phyloP scores from a whole-genome alignment of 2,329 filamentous ascomycete genomes.

The Calonectria naviculata region DNA sequence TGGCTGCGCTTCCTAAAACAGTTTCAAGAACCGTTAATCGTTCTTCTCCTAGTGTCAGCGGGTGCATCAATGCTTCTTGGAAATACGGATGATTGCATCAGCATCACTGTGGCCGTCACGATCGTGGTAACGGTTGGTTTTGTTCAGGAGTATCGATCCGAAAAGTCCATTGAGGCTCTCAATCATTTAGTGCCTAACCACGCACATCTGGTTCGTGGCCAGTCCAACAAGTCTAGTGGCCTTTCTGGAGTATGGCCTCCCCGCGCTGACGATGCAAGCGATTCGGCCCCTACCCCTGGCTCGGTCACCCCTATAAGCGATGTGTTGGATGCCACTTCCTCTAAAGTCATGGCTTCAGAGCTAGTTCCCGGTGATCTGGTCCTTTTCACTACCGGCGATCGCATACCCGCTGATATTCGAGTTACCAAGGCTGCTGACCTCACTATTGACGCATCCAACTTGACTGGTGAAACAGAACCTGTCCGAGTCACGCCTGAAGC shows the following conservation, averaged over 20 bases:
- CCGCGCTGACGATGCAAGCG: conserved; percentile 54
- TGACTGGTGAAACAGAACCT: conserved; percentile 96
- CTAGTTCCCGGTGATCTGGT: conserved; percentile 94
- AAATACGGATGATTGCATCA: conserved; percentile 94
- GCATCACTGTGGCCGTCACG: conserved; percentile 94
- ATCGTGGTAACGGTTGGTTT: conserved; percentile 98
- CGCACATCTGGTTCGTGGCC: conserved; percentile 87
- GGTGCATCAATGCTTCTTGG: conserved; percentile 89
- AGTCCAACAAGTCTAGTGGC: conserved; percentile 48
- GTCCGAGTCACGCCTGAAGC: conserved; percentile 81
- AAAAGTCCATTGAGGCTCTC: conserved; percentile 95
- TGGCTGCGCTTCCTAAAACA: conserved; percentile 97
- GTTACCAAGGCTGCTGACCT: conserved; percentile 92
- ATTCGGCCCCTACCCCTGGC: conserved; percentile 56
- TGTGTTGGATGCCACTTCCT: conserved; percentile 77
- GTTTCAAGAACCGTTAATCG: conserved; percentile 94
- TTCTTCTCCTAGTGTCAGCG: conserved; percentile 91
- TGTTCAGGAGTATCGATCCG: conserved; percentile 96
- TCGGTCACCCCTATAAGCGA: conserved; percentile 70
- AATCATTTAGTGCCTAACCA: conserved; percentile 95
- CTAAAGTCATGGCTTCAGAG: conserved; percentile 86
- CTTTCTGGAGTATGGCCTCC: conserved; percentile 59
- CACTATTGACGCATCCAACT: conserved; percentile 94
- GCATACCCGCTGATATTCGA: conserved; percentile 94
- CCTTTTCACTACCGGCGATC: conserved; percentile 93